These are phyloP conservation scores for Phytophthora rubi DNA, from an alignment of 352 stramenopile genomes.

Conservation along the genomic window DNA sequence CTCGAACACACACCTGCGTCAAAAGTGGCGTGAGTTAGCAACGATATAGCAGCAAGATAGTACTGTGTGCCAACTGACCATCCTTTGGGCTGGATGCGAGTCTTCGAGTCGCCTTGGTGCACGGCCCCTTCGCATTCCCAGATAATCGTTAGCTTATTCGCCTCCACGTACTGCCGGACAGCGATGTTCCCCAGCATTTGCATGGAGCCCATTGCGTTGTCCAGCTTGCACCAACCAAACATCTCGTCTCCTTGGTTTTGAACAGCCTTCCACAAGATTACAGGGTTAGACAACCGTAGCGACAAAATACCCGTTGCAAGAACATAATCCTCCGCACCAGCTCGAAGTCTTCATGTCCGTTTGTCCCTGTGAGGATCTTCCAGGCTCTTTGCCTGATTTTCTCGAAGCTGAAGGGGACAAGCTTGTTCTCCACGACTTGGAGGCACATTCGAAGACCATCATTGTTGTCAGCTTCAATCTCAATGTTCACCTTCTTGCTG, in stretches of 20 bases:
- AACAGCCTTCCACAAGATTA: slow-evolving; percentile 35
- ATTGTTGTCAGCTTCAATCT: slow-evolving; percentile 44
- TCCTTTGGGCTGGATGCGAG: slow-evolving; percentile 52
- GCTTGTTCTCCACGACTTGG: slow-evolving; percentile 49
- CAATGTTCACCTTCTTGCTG: slow-evolving; percentile 52
- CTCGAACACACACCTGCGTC: slow-evolving; percentile 50
- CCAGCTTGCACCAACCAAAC: slow-evolving; percentile 50
- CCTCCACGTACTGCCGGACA: slow-evolving; percentile 46
- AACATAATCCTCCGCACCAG: slow-evolving; percentile 27
- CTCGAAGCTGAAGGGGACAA: slow-evolving; percentile 41
- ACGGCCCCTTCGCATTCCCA: slow-evolving; percentile 54
- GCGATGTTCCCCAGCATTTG: slow-evolving; percentile 50
- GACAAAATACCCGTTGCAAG: neutral
- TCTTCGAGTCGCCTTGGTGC: slow-evolving; percentile 29
- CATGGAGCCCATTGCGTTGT: slow-evolving; percentile 36
- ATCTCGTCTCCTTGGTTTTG: slow-evolving; percentile 46
- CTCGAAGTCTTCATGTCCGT: slow-evolving; percentile 35
- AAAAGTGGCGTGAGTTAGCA: neutral
- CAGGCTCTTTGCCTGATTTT: slow-evolving; percentile 41
- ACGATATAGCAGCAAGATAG: neutral
- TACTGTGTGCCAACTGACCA: slow-evolving; percentile 33
- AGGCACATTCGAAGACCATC: slow-evolving; percentile 45
- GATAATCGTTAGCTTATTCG: slow-evolving; percentile 47
- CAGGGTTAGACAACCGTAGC: neutral
- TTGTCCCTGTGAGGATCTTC: slow-evolving; percentile 41